Percentiles rank a stretch among this genome's conserved stretches.
These are phyloP conservation scores for Eucalyptus marginata DNA, from an alignment of 345 rosid species.

Conservation along the genomic window DNA sequence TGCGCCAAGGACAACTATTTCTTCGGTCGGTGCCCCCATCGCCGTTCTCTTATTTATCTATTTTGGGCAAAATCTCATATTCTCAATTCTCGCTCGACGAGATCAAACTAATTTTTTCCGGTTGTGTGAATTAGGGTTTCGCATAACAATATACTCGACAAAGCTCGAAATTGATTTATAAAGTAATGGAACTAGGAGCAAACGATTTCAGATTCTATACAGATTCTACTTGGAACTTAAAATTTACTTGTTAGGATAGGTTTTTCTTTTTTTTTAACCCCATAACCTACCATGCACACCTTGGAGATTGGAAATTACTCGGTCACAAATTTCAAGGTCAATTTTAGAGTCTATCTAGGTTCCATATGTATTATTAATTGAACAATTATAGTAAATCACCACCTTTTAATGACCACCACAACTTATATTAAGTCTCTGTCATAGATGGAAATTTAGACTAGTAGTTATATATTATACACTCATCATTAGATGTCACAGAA, in stretches of 20 bases:
- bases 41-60: rapidly evolving
- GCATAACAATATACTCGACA: neutral
- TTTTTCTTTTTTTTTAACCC: no score
- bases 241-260: rapidly evolving
- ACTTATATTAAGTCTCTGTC: no score
- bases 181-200: rapidly evolving
- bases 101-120: neutral
- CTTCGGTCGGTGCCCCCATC: neutral
- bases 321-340: rapidly evolving
- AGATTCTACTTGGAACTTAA: rapidly evolving
- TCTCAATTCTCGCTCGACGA: neutral
- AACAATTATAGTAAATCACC: neutral
- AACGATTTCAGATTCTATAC: rapidly evolving
- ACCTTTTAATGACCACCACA: neutral
- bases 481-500: rapidly evolving
- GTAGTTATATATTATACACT: no score
- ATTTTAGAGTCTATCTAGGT: rapidly evolving
- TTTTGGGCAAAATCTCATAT: neutral
- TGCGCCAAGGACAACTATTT: neutral
- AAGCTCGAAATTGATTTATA: neutral
- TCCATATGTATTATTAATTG: rapidly evolving
- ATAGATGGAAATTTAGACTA: rapidly evolving
- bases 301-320: rapidly evolving
- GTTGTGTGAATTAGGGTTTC: neutral
- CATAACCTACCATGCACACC: rapidly evolving